phyloP scores from a whole-genome alignment of 345 rosid species.

The Eucalyptus pumila region DNA sequence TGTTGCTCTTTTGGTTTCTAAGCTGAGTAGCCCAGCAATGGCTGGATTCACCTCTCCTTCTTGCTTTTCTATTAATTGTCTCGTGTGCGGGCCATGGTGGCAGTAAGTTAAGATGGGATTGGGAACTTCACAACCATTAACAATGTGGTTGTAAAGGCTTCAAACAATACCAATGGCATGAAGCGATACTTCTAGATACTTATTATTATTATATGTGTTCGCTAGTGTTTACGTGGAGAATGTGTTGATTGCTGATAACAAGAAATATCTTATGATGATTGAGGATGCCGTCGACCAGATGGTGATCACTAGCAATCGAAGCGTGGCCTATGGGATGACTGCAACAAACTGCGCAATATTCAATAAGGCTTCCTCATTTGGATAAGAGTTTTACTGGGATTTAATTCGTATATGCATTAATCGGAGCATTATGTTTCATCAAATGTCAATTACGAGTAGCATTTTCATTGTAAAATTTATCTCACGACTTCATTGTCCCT shows the following conservation, averaged over 20 bases:
- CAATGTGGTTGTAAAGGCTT: neutral
- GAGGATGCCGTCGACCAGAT: fast-evolving
- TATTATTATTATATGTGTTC: neutral
- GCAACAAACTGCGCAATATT: fast-evolving
- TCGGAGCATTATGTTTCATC: neutral
- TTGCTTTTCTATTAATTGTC: neutral
- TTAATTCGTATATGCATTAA: neutral
- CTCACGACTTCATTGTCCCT: neutral
- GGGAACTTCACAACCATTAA: neutral
- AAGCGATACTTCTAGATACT: too few species aligned
- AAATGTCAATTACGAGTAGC: neutral
- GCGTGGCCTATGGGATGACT: neutral
- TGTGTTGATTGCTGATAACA: neutral
- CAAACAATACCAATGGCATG: neutral
- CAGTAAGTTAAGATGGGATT: neutral
- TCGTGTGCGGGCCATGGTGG: neutral
- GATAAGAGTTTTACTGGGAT: neutral
- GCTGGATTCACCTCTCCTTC: neutral
- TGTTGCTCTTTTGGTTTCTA: neutral
- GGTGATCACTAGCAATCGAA: neutral
- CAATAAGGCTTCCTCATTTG: neutral
- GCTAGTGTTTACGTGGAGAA: neutral
- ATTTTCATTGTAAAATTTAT: neutral
- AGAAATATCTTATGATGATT: neutral
- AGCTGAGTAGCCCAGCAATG: neutral